These are phyloP conservation scores for Sporisorium reilianum DNA, from an alignment of 1,284 basidiomycete genomes.

Conservation along the genomic window DNA sequence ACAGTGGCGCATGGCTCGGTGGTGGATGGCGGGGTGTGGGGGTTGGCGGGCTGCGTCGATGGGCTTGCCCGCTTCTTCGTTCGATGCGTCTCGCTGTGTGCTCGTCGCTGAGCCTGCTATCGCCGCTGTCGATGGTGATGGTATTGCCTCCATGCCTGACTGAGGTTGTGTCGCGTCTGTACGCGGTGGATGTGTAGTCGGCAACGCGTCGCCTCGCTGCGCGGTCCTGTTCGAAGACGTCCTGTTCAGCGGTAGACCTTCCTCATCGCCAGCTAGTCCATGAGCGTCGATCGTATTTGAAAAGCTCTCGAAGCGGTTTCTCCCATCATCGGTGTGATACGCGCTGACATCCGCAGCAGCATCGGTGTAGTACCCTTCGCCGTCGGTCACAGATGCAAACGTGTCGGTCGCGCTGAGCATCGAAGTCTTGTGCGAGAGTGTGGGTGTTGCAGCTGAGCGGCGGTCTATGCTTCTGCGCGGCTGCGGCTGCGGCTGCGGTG, in stretches of 20 bases:
- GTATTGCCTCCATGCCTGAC: background rate
- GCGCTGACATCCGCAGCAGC: conserved; percentile 21
- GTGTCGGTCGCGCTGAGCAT: conserved; percentile 37
- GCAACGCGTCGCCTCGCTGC: background rate
- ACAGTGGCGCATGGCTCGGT: conserved; percentile 31
- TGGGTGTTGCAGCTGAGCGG: conserved; percentile 19
- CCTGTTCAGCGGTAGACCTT: background rate
- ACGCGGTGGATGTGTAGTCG: background rate
- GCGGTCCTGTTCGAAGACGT: conserved; percentile 23
- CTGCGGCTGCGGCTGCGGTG: conserved; percentile 1
- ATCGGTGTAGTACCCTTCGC: conserved; percentile 42
- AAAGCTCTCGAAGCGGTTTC: conserved; percentile 15
- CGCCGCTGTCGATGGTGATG: background rate
- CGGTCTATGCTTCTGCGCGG: conserved; percentile 14
- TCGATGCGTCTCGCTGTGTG: conserved; percentile 7
- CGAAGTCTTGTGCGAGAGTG: conserved; percentile 35
- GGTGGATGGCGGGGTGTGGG: background rate
- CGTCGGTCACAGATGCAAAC: conserved; percentile 36
- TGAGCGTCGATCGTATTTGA: conserved; percentile 17
- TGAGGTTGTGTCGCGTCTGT: background rate
- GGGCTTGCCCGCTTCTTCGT: conserved; percentile 29
- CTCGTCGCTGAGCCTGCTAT: background rate
- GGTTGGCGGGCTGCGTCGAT: conserved; percentile 9
- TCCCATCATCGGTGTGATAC: conserved; percentile 16
- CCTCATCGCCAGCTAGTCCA: background rate